Base-by-base conservation (phyloP, 2,329 filamentous ascomycete species). In the Fusarium setosum region DNA sequence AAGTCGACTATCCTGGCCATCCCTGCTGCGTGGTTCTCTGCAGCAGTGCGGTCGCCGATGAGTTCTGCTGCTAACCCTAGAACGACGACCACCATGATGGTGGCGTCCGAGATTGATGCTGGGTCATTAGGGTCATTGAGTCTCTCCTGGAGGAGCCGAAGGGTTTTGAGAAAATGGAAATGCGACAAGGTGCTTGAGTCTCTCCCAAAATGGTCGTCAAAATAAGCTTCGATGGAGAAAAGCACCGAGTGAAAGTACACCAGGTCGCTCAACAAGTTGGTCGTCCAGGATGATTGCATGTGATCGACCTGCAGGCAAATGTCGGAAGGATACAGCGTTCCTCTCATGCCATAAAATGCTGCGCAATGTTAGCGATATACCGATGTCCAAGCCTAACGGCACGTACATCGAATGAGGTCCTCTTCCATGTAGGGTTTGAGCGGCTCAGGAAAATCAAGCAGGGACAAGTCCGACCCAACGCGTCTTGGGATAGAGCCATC, bases 401-500 rank as follows among this genome's bases (percentile, higher is more conserved):
- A 35, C 60, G 3, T 20, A 67, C 68, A 68, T 35, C 23, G 37
- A 34, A 61, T 29, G 0, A 70, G 34, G 4, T 65, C 57, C 7
- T 68, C 55, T 11, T 67, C 55, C 60, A 70, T 70, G 12, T 69
- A 70, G 4, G 68, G 55, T 7, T 67, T 47, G 3, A 70, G 29
- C 2, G 50, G 44, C 12, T 71, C 68, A 2, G 68, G 65, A n/a
- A 70, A 69, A n/a, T 61, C 59, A 17, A 70, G 44, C 4, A 69
- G 35, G 9, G 68, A 69, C 2, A 71, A 15, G 8, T 69, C 59
- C 1, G 62, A 51, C 0, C 63, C 68, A 5, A 71, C 57, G 4
- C 57, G 65, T 1, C 21, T 15, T 4, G 68, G 68, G 7, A 56
- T 61, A 5, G 52, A 54, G 1, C 54, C 41, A 54, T 60, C 49